Conservation (phyloP, 441 rosid genomes). For the Euphorbia celastroides region DNA sequence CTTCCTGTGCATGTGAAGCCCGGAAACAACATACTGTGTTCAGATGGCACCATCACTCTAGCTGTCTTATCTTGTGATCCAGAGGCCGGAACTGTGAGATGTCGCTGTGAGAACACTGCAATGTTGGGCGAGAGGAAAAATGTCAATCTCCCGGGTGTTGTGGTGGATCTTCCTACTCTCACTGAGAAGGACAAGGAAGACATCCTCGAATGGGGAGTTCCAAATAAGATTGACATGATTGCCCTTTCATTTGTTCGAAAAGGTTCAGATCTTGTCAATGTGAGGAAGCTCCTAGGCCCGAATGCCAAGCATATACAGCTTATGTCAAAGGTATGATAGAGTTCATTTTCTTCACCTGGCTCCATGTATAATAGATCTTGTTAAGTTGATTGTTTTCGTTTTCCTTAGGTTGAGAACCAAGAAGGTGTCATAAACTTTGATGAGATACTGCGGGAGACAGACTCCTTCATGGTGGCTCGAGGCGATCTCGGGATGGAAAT, state of each 20-base stretch:
- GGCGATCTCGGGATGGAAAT: constrained; percentile 99
- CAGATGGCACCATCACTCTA: constrained; percentile 90
- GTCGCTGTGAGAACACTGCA: constrained; percentile 87
- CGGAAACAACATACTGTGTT: constrained; percentile 79
- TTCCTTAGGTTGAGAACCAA: constrained; percentile 74
- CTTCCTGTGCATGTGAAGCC: constrained; percentile 74
- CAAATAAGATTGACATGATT: constrained; percentile 91
- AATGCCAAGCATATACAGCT: constrained; percentile 75
- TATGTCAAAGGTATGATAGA: constrained; percentile 79
- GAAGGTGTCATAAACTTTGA: constrained; percentile 94
- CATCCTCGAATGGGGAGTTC: constrained; percentile 80
- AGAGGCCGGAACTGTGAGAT: constrained; percentile 57
- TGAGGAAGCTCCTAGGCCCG: constrained; percentile 66
- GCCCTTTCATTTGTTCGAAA: constrained; percentile 93
- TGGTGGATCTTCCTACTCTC: constrained; percentile 89
- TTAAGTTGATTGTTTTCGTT: neutral
- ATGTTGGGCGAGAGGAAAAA: constrained; percentile 93
- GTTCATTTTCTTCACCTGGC: no score
- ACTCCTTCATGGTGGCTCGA: constrained; percentile 94
- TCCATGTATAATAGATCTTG: neutral
- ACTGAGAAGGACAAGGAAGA: constrained; percentile 96
- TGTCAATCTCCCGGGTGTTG: constrained; percentile 91
- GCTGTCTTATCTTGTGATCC: constrained; percentile 66
- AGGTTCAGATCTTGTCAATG: constrained; percentile 84
- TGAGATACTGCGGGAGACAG: constrained; percentile 76